phyloP scores from a whole-genome alignment of 257 asterid genomes.

The Anisodus acutangulus region DNA sequence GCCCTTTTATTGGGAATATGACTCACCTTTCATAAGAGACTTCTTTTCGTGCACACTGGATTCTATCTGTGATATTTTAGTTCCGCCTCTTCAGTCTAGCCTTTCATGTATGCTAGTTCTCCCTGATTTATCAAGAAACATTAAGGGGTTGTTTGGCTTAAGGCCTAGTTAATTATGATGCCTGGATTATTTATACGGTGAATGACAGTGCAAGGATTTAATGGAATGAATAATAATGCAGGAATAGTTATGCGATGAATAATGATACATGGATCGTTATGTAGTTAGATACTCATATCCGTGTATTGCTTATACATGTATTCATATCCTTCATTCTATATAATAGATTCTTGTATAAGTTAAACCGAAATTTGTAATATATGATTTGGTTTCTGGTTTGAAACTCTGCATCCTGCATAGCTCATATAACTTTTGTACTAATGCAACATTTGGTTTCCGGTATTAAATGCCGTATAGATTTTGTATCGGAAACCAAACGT shows the following conservation, averaged over 20 bases:
- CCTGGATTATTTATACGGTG: background rate
- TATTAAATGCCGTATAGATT: background rate
- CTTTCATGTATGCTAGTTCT: background rate
- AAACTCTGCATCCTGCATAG: background rate
- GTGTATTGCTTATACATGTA: background rate
- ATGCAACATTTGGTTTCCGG: background rate
- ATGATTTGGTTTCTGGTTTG: background rate
- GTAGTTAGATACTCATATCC: background rate
- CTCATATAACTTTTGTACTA: background rate
- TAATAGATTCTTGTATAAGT: background rate
- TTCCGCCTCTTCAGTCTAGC: background rate
- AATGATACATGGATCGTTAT: background rate
- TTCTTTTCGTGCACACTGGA: background rate
- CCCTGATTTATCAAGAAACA: background rate
- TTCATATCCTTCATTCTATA: background rate
- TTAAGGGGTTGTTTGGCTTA: slow-evolving; percentile 16
- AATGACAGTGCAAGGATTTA: background rate
- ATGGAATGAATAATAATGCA: slow-evolving; percentile 9
- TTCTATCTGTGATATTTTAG: background rate
- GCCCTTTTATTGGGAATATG: background rate
- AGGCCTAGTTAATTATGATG: slow-evolving; percentile 3
- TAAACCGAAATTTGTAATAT: background rate
- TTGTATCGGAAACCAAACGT: background rate
- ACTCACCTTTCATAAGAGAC: background rate
- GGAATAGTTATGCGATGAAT: background rate